Percentiles rank a stretch among this genome's conserved stretches.
Conservation (phyloP, 1,284 basidiomycete genomes). For the Austroboletus niveus region DNA sequence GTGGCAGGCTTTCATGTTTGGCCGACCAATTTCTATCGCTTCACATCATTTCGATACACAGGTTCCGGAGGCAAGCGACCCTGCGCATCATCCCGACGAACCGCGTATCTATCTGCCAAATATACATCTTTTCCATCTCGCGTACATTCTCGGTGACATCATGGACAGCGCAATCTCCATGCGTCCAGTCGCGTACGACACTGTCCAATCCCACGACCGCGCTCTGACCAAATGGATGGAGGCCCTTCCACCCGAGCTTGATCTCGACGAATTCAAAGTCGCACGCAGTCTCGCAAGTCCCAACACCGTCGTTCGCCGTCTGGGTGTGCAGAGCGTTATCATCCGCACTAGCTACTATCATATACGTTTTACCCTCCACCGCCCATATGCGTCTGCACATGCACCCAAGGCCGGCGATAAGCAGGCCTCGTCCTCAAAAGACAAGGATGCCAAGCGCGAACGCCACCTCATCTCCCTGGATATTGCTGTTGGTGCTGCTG, state of each 20-base stretch:
- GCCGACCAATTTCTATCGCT: constrained; percentile 69
- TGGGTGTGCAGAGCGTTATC: constrained; percentile 75
- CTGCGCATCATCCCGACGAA: constrained; percentile 55
- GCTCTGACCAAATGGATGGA: constrained; percentile 71
- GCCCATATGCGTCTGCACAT: constrained; percentile 62
- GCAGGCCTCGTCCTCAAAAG: constrained; percentile 29
- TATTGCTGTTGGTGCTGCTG: constrained; percentile 69
- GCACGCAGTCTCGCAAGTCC: constrained; percentile 65
- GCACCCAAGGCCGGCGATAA: constrained; percentile 21
- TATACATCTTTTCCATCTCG: constrained; percentile 69
- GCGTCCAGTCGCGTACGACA: constrained; percentile 68
- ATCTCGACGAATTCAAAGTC: constrained; percentile 70
- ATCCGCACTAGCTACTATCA: constrained; percentile 73
- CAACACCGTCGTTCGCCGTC: constrained; percentile 51
- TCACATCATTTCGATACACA: constrained; percentile 79
- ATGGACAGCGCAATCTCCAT: constrained; percentile 80
- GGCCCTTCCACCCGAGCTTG: constrained; percentile 64
- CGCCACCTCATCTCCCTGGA: constrained; percentile 53
- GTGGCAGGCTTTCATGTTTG: constrained; percentile 84
- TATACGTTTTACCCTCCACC: constrained; percentile 78
- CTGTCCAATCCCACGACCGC: constrained; percentile 67
- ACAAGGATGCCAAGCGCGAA: constrained; percentile 47
- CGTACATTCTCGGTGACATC: constrained; percentile 75
- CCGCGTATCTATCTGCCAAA: constrained; percentile 64
- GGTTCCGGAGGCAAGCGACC: constrained; percentile 64